phyloP scores from a whole-genome alignment of 352 stramenopile species.

The Phytopythium delawarense region DNA sequence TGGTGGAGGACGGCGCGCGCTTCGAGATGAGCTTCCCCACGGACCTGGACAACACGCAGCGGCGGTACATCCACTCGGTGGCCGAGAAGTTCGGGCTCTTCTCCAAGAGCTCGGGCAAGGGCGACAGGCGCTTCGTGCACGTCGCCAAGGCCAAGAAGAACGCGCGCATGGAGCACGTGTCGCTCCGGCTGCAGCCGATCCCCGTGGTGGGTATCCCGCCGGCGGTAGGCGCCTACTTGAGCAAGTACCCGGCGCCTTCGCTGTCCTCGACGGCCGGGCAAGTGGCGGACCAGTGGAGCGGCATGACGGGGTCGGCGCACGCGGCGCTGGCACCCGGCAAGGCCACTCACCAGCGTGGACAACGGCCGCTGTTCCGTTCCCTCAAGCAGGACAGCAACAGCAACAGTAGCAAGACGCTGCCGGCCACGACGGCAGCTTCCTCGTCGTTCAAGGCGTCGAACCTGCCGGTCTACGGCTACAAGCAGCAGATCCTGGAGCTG shows the following conservation, averaged over 20 bases:
- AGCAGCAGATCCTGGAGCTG: slow-evolving; percentile 58
- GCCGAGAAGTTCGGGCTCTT: slow-evolving; percentile 80
- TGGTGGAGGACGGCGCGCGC: slow-evolving; percentile 53
- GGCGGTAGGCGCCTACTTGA: slow-evolving; percentile 39
- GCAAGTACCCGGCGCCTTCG: slow-evolving; percentile 25
- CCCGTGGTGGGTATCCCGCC: slow-evolving; percentile 36
- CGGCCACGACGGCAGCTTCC: background rate
- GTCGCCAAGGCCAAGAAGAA: slow-evolving; percentile 84
- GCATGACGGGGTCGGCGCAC: slow-evolving; percentile 2
- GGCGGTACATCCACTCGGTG: slow-evolving; percentile 76
- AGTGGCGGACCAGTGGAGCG: slow-evolving; percentile 28
- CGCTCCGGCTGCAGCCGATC: slow-evolving; percentile 38
- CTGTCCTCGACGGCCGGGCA: background rate
- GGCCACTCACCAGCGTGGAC: background rate
- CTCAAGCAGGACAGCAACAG: slow-evolving; percentile 18
- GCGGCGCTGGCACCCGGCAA: slow-evolving; percentile 1
- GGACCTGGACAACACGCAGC: slow-evolving; percentile 71
- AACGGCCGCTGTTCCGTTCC: slow-evolving; percentile 37
- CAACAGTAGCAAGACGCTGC: slow-evolving; percentile 9
- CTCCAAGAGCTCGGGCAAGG: slow-evolving; percentile 78
- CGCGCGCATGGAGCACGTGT: slow-evolving; percentile 69
- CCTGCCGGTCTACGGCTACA: slow-evolving; percentile 58
- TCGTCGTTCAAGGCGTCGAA: slow-evolving; percentile 11
- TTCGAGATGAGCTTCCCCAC: slow-evolving; percentile 65
- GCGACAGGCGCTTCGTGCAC: slow-evolving; percentile 61